These are phyloP conservation scores for Tricholoma matsutake DNA, from an alignment of 768 basidiomycete genomes.

Conservation along the genomic window DNA sequence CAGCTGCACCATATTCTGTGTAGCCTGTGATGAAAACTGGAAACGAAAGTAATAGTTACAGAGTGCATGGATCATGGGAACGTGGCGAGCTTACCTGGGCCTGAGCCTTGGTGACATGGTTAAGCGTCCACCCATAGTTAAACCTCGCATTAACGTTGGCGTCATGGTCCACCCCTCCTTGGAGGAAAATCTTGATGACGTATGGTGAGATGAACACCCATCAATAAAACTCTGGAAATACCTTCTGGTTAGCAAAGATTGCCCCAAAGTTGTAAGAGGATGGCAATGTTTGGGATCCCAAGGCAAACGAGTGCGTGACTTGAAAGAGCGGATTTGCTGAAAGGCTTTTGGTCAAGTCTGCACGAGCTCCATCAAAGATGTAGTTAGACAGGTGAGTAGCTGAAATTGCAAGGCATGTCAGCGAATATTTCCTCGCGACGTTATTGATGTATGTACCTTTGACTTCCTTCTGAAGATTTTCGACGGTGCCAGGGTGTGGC, in stretches of 20 bases:
- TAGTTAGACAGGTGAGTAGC: conserved; percentile 92
- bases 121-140: conserved; percentile 84
- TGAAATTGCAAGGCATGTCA: conserved; percentile 28
- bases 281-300: conserved; percentile 81
- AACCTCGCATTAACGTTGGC: conserved; percentile 85
- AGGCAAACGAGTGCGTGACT: conserved; percentile 92
- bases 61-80: neutral
- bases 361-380: conserved; percentile 95
- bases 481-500: conserved; percentile 88
- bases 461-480: conserved; percentile 91
- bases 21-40: conserved; percentile 71
- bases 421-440: neutral
- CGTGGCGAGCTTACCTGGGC: conserved; percentile 62
- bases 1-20: conserved; percentile 88
- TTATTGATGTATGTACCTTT: conserved; percentile 56
- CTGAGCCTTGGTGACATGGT: conserved; percentile 80
- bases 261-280: conserved; percentile 95
- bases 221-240: conserved; percentile 27
- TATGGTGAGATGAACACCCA: conserved; percentile 14
- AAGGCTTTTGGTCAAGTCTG: conserved; percentile 91
- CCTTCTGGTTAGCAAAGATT: conserved; percentile 82
- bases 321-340: conserved; percentile 96
- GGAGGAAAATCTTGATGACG: conserved; percentile 70
- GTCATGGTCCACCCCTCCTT: conserved; percentile 93
- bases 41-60: conserved; percentile 13